phyloP scores from a whole-genome alignment of 169 alveolate species.

The Perkinsus chesapeaki region DNA sequence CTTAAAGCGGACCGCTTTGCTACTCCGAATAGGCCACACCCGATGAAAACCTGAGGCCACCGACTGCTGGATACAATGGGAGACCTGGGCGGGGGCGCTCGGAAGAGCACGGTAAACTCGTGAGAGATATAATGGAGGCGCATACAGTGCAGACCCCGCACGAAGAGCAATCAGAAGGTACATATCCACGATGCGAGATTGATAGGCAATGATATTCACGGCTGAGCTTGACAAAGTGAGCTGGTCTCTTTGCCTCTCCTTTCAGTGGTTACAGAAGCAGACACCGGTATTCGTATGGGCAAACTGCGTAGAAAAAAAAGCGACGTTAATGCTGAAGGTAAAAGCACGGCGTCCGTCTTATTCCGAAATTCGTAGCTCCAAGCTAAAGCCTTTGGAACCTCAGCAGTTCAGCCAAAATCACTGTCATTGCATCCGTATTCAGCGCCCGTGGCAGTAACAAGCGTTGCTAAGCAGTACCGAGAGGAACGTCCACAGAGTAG shows the following conservation, averaged over 20 bases:
- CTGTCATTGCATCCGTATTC: not conserved
- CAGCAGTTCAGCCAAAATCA: no score
- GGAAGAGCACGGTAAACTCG: not conserved
- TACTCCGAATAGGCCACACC: not conserved
- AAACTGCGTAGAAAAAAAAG: not conserved
- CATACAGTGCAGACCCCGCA: not conserved
- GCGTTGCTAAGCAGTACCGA: not conserved
- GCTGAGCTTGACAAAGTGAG: no score
- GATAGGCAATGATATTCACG: no score
- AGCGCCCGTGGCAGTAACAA: not conserved
- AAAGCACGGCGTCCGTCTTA: not conserved
- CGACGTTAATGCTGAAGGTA: not conserved
- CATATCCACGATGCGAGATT: no score
- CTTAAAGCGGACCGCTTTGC: not conserved
- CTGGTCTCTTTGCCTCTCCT: no score
- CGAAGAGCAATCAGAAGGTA: not conserved
- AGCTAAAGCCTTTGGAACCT: no score
- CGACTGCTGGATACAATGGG: not conserved
- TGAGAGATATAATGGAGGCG: not conserved
- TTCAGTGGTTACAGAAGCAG: not conserved
- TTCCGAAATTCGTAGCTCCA: not conserved
- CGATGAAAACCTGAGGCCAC: not conserved
- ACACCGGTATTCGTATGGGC: not conserved
- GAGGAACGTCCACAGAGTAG: not conserved
- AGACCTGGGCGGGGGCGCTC: not conserved